Base-by-base conservation (phyloP, 1,139 yeast species). In the Taiozyma onychis region DNA sequence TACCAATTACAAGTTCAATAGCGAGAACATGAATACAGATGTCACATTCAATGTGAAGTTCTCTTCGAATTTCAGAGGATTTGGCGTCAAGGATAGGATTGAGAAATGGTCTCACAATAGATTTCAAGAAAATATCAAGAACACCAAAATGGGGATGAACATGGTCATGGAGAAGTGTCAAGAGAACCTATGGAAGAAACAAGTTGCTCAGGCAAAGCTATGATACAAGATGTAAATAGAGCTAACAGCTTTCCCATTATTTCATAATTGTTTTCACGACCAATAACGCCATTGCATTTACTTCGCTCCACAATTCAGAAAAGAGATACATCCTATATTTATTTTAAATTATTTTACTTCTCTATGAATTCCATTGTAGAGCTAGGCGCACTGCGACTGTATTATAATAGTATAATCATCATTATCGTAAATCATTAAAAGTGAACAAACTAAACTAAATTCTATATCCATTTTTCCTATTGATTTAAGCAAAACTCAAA, bases 21-120 rank as follows among this genome's bases (percentile, higher is more conserved):
- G 54, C 0, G 59, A 58, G 14, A 55, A 61, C 4, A 55, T 62
- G 2, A 57, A 66, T 44, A 81, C 85, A 0, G 57, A 60, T 8
- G 78, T 78, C 9, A 64, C 66, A 6, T 72, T 80, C 50, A 71
- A 75, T 50, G 97, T 90, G 39, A 79, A 79, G 57, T 88, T 91
- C 62, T 77, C 85, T 22, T 82, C 91, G 42, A 88, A 88, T 50
- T 83, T 88, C 60, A 67, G 62, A 50, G 69, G 64, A 47, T 76
- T 69, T 64, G 88, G 89, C 1, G 75, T 90, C 61, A 84, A 81
- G 62, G 81, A 81, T 63, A 75, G 83, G 56, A 88, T 91, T 50
- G 98, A 91, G 67, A 74, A 75, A 44, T 90, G 97, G 96, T 83
- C 96, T 45, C 83, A 81, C 60, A 74, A 74, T 37, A 77, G 78